Conservation (phyloP, 306 rosid species). For the Cucurbita moschata region DNA sequence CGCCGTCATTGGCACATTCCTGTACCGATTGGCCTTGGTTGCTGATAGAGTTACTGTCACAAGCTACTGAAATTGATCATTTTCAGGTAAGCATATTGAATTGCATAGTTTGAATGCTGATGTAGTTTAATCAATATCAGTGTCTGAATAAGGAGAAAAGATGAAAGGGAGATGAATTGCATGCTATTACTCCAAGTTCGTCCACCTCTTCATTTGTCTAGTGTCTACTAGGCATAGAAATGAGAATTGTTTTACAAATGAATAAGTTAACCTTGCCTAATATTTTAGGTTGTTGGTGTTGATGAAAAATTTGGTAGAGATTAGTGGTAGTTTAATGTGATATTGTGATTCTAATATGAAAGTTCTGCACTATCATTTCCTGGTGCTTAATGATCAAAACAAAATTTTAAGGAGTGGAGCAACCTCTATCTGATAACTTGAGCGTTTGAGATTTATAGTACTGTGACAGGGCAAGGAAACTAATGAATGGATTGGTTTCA, state of each 20-base stretch:
- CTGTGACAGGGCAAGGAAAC: too few relatives aligned
- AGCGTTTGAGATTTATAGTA: too few relatives aligned
- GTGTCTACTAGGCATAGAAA: background rate
- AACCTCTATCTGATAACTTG: too few relatives aligned
- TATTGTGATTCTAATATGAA: background rate
- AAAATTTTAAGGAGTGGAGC: too few relatives aligned
- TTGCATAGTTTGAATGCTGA: background rate
- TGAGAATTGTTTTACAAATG: background rate
- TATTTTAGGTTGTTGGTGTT: background rate
- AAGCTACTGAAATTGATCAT: constrained; percentile 79
- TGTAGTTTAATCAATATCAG: background rate
- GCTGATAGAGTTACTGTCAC: constrained; percentile 70
- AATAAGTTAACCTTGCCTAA: background rate
- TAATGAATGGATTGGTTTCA: constrained; percentile 34
- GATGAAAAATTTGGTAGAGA: background rate
- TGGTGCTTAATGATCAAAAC: background rate
- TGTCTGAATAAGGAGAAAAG: background rate
- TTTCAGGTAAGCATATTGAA: constrained; percentile 47
- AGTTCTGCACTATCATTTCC: background rate
- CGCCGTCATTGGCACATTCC: constrained; percentile 59
- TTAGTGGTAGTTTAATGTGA: background rate
- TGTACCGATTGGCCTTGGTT: constrained; percentile 88
- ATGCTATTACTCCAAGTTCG: too few relatives aligned
- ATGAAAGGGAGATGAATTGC: too few relatives aligned
- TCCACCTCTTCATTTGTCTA: background rate